Conservation (phyloP, 192 early-diverging fungal species). For the Podila epicladia region DNA sequence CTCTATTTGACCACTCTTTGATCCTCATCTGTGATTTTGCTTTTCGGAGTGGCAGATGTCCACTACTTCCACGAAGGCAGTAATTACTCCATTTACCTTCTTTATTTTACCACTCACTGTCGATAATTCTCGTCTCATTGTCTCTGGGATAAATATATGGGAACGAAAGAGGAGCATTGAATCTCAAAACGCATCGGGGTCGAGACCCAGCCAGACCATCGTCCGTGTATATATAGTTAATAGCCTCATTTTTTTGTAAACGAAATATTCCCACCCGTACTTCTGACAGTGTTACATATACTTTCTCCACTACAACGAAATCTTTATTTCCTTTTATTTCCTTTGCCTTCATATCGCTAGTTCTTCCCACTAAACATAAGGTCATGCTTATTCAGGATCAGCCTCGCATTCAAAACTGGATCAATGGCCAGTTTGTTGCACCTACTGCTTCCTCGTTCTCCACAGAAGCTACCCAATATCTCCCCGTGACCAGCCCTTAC, state of each 20-base stretch:
- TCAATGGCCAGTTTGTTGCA: not conserved
- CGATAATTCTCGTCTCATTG: not conserved
- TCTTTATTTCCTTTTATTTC: no score
- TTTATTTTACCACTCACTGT: not conserved
- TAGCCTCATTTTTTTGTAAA: not conserved
- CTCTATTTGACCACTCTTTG: not conserved
- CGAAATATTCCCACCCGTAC: not conserved
- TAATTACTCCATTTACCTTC: no score
- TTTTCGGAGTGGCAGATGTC: no score
- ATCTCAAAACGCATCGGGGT: not conserved
- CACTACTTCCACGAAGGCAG: not conserved
- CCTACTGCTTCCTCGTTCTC: not conserved
- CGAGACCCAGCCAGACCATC: not conserved
- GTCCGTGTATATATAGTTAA: constrained; percentile 5
- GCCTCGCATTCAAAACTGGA: constrained; percentile 6
- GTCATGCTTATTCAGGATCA: not conserved
- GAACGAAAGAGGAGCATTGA: no score
- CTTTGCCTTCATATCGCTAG: no score
- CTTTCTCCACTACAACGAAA: no score
- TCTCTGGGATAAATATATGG: no score
- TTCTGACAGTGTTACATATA: not conserved
- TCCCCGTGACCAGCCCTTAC: constrained; percentile 65
- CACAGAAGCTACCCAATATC: not conserved
- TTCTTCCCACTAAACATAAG: no score
- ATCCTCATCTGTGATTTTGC: not conserved